These are phyloP conservation scores for Tolypocladium sp. DNA, from an alignment of 2,329 filamentous ascomycete species.

Conservation along the genomic window DNA sequence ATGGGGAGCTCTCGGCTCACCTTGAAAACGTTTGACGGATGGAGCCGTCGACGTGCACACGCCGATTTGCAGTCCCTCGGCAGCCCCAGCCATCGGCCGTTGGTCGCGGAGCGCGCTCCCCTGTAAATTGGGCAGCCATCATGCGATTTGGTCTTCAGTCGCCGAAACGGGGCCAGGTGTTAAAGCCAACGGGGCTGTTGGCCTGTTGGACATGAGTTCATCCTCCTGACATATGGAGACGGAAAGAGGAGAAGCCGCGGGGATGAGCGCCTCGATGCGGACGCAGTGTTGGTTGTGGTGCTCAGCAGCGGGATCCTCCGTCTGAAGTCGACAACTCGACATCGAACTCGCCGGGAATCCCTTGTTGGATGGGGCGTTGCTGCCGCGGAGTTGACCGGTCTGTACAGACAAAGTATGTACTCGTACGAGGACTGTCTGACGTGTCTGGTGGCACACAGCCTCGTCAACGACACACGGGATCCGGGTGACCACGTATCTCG, in stretches of 20 bases:
- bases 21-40: neutral
- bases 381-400: neutral
- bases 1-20: neutral
- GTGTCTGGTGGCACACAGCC: no score
- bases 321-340: neutral
- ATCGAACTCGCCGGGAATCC: neutral
- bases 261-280: neutral
- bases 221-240: neutral
- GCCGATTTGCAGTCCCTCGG: neutral
- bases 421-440: neutral
- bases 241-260: neutral
- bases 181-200: neutral
- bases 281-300: neutral
- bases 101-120: neutral
- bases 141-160: neutral
- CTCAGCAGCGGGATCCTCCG: neutral
- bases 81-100: neutral
- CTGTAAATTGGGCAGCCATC: neutral
- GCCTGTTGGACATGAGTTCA: neutral
- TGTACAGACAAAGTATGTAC: neutral
- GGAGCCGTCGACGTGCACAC: neutral
- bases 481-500: no score
- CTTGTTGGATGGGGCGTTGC: neutral
- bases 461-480: no score
- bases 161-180: neutral